Percentiles rank a stretch among this genome's conserved stretches.
Evolutionary conservation across 257 asterid species (phyloP).

Genomic region (Capsicum baccatum): DNA sequence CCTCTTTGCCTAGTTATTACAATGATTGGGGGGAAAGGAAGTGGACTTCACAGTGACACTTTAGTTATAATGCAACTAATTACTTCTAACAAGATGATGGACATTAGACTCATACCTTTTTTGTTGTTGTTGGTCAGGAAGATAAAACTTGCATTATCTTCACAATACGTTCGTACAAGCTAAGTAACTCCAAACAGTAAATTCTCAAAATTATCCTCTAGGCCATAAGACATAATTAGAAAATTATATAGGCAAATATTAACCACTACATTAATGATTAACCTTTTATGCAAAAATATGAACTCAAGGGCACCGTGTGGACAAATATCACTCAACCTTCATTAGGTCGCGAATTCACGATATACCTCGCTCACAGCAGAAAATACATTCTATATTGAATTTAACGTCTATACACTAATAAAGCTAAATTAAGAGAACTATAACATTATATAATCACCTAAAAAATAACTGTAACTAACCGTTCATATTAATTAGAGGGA

Average conservation of each 20-base stretch:
- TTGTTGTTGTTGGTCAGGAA: no score
- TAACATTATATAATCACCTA: no score
- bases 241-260: neutral
- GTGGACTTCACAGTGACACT: neutral
- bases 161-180: no score
- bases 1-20: slow-evolving; percentile 18
- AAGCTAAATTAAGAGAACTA: no score
- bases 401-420: no score
- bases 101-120: neutral
- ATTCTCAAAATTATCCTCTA: no score
- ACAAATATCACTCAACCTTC: neutral
- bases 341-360: neutral
- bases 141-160: no score
- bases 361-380: no score
- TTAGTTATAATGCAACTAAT: neutral
- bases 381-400: no score
- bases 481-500: neutral
- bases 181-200: no score
- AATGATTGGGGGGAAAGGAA: neutral
- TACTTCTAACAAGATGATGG: neutral
- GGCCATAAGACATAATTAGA: neutral
- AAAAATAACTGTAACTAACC: neutral
- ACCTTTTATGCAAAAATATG: neutral
- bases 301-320: neutral
- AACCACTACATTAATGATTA: neutral